Base-by-base conservation (phyloP, 768 basidiomycete genomes). In the Gloeopeniophorella convolvens region DNA sequence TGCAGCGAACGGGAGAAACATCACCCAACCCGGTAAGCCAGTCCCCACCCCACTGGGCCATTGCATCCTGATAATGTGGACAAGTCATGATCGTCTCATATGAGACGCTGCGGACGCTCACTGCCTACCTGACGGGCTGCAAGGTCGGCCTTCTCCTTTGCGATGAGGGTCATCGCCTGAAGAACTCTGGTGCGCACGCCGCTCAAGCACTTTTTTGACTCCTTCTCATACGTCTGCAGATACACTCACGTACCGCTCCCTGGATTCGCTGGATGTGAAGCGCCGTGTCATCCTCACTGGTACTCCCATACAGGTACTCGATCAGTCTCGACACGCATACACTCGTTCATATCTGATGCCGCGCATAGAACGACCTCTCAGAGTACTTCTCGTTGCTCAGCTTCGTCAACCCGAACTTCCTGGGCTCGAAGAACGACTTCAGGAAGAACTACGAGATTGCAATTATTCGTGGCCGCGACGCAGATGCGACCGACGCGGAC, bases 51-150 rank as follows among this genome's bases (percentile, higher is more conserved):
- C 28, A 15, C 24, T 13, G 27, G 26, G 7, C n/a, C n/a, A n/a
- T 16, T 21, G 40, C 24, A 24, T 13, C 26, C 37, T 46, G 24
- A 20, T 45, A 12, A 21, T 24, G 45, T 18, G 28, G 34, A 26
- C 0, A 54, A 94, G 95, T 98, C 37, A 91, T 99, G 89, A 97
- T 99, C 57, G 93, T 96, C 5, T 98, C 96, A 0, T 99, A 99
- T 58, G 95, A 99, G 65, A 95, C 91, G 0, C 75, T 99, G 44
- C 82, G 95, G 16, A 85, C 85, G 4, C 71, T 97, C 11, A 76
- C 83, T 7, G 80, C 68, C 0, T 80, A 94, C 60, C 74, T 98
- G 10, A 82, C 82, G 3, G 79, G 76, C 49, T 90, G 88, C 56
- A 81, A 74, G 44, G 88, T 99, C 40, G 96, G 96, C 2, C 68